A percentile compares a stretch with the other conserved stretches of the same genome.
Conservation (phyloP, 176 grass and related monocot species). For the Oryza brachyantha region DNA sequence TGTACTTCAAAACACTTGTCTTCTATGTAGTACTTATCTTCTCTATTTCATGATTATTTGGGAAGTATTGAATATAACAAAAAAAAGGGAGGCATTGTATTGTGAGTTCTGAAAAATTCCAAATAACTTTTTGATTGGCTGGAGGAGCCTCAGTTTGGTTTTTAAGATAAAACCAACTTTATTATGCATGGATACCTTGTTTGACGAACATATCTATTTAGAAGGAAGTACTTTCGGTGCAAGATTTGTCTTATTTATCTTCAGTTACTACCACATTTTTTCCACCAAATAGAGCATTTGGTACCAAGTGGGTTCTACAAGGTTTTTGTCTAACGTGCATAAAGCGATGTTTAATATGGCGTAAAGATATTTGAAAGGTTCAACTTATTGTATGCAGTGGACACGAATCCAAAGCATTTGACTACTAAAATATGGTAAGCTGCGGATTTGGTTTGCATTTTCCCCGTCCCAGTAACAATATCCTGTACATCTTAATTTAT, state of each 20-base stretch:
- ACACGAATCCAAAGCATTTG: too few relatives aligned
- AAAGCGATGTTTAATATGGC: neutral
- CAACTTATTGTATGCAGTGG: too few relatives aligned
- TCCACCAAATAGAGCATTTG: neutral
- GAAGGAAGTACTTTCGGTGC: neutral
- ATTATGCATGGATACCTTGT: neutral
- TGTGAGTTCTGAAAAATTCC: neutral
- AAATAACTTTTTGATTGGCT: neutral
- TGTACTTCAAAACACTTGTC: neutral
- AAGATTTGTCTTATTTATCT: neutral
- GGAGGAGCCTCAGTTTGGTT: neutral
- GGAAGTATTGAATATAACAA: neutral
- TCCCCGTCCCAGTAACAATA: too few relatives aligned
- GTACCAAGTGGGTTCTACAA: neutral
- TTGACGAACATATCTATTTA: neutral
- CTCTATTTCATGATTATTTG: neutral
- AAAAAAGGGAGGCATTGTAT: neutral
- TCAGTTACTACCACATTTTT: neutral
- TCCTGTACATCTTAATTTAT: too few relatives aligned
- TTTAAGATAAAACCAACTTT: neutral
- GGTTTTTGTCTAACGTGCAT: neutral
- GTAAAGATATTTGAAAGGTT: neutral
- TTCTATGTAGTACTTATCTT: neutral
- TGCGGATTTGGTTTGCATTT: too few relatives aligned
- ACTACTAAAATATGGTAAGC: too few relatives aligned